A percentile compares a stretch with the other conserved stretches of the same genome.
phyloP scores from a whole-genome alignment of 176 grass and related monocot genomes.

The Lolium rigidum region DNA sequence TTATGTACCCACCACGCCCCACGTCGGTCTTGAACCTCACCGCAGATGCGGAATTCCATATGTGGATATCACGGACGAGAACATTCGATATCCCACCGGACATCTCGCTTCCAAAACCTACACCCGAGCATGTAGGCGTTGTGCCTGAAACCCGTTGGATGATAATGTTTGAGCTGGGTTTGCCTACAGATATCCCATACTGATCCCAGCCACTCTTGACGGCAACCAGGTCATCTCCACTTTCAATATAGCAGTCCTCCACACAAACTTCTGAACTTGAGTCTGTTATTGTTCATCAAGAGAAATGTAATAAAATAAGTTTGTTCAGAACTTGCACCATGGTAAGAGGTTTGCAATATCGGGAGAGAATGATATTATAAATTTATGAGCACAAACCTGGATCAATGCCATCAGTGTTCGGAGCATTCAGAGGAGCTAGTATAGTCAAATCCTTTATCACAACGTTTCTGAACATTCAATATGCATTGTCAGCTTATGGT shows the following conservation, averaged over 20 bases:
- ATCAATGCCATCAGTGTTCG: slow-evolving; percentile 97
- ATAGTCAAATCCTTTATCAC: slow-evolving; percentile 82
- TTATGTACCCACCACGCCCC: slow-evolving; percentile 84
- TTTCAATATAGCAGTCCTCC: slow-evolving; percentile 87
- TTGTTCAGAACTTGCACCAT: not conserved
- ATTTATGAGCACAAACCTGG: slow-evolving; percentile 58
- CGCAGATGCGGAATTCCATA: slow-evolving; percentile 76
- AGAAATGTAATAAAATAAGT: slow-evolving; percentile 18
- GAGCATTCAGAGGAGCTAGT: slow-evolving; percentile 77
- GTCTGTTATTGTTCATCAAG: slow-evolving; percentile 58
- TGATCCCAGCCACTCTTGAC: slow-evolving; percentile 96
- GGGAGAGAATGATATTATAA: not conserved
- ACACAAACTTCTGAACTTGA: slow-evolving; percentile 89
- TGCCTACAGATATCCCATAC: slow-evolving; percentile 70
- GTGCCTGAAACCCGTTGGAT: slow-evolving; percentile 83
- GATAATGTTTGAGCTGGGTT: slow-evolving; percentile 73
- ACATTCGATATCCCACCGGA: slow-evolving; percentile 82
- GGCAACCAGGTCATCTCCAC: slow-evolving; percentile 87
- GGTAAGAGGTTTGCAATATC: not conserved
- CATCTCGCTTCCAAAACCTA: slow-evolving; percentile 94
- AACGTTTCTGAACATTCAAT: slow-evolving; percentile 66
- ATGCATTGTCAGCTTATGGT: slow-evolving; percentile 7
- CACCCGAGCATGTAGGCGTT: slow-evolving; percentile 87
- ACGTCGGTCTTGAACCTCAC: slow-evolving; percentile 73
- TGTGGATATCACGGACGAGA: slow-evolving; percentile 57